Percentiles rank a stretch among this genome's conserved stretches.
These are phyloP conservation scores for Paxillus rubicundulus DNA, from an alignment of 768 basidiomycete genomes.

Conservation along the genomic window DNA sequence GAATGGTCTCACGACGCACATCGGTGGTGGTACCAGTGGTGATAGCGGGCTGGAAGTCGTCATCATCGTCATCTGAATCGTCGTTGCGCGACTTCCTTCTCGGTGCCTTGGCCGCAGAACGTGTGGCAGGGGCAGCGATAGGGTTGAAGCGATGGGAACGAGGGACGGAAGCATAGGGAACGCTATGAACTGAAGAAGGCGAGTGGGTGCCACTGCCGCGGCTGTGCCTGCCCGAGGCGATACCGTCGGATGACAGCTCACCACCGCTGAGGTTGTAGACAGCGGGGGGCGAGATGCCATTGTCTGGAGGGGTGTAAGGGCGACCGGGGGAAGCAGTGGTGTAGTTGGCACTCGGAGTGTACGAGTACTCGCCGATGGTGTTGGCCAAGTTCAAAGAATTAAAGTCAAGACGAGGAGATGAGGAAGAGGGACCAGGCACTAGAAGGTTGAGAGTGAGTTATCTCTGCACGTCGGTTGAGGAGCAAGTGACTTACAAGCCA, in stretches of 20 bases:
- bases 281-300: constrained; percentile 69
- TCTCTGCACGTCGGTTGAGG: background rate
- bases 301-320: constrained; percentile 66
- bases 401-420: constrained; percentile 64
- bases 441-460: constrained; percentile 13
- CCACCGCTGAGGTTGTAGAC: constrained; percentile 69
- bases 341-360: constrained; percentile 53
- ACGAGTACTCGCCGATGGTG: constrained; percentile 58
- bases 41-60: constrained; percentile 63
- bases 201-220: constrained; percentile 66
- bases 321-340: constrained; percentile 53
- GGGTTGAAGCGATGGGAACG: constrained; percentile 81
- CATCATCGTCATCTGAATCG: constrained; percentile 70
- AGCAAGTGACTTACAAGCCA: constrained; percentile 53
- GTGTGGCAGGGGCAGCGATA: constrained; percentile 49
- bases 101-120: constrained; percentile 52
- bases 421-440: constrained; percentile 53
- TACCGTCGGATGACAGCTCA: constrained; percentile 72
- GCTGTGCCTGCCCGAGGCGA: constrained; percentile 61
- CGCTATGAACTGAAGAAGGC: constrained; percentile 44
- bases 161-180: constrained; percentile 62
- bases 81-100: constrained; percentile 54
- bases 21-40: constrained; percentile 49
- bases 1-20: constrained; percentile 84
- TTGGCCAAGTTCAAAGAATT: constrained; percentile 56